phyloP scores from a whole-genome alignment of 108 stramenopile genomes.

The Cyclotella distinguenda region DNA sequence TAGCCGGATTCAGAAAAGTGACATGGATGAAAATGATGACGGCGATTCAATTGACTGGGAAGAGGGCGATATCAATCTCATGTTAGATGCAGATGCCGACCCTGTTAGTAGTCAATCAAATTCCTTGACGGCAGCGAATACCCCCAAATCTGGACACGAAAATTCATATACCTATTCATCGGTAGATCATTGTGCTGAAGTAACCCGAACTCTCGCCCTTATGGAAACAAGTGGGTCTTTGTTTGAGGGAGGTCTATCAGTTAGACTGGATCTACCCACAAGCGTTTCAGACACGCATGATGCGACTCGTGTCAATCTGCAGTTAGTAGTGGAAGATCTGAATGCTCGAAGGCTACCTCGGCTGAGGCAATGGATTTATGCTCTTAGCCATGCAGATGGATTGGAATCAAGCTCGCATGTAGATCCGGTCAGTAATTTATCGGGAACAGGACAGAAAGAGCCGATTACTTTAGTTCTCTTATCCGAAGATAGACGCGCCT shows the following conservation, averaged over 20 bases:
- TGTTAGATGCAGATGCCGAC: not conserved
- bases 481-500: conserved; percentile 15
- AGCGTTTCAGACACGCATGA: not conserved
- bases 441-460: not conserved
- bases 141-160: no score
- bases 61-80: conserved; percentile 31
- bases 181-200: conserved; percentile 31
- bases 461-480: conserved; percentile 31
- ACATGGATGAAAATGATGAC: conserved; percentile 16
- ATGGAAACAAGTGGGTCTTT: conserved; percentile 39
- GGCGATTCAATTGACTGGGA: conserved; percentile 48
- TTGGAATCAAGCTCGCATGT: conserved; percentile 33
- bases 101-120: not conserved
- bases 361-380: conserved; percentile 39
- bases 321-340: conserved; percentile 11
- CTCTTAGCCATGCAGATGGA: conserved; percentile 39
- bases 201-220: conserved; percentile 34
- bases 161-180: no score
- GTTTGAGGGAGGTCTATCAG: conserved; percentile 25
- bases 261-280: conserved; percentile 16
- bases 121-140: not conserved
- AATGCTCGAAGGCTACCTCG: conserved; percentile 17
- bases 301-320: conserved; percentile 14
- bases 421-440: conserved; percentile 23
- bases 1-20: no score